Base-by-base conservation (phyloP, 768 basidiomycete genomes). In the Tylopilus plumbeoviolaceoides region DNA sequence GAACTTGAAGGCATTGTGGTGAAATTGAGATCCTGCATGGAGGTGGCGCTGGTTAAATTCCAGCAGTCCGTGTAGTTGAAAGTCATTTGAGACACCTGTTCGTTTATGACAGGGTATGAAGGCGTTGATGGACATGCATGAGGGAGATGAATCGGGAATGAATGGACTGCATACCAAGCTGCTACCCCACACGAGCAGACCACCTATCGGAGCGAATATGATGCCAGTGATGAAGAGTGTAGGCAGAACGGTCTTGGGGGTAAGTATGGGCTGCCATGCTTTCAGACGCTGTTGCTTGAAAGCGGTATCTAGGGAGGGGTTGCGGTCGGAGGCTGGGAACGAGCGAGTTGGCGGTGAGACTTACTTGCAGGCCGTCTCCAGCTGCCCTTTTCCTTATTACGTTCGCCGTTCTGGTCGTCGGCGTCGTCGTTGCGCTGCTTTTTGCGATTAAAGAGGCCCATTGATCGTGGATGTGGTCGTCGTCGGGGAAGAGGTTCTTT, bases 261-360 rank as follows among this genome's bases (percentile, higher is more conserved):
- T 98, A 44, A 98, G 80, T 68, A 99, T 98, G 9, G 97, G 97
- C 78, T 99, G 97, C 97, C 97, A 99, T 65, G 97, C 97, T 76
- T 98, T 98, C 67, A 99, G 82, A 51, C 97, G 89, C 72, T 99
- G 97, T 71, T 99, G 97, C 75, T 97, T 98, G 82, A 97, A 98
- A 38, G 95, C 95, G 54, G 95, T 98, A 73, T 98, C 93, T 97
- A 14, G 51, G 15, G 44, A 12, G 41, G 42, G 42, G 49, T 57
- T 57, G 60, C 55, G 63, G 58, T 57, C 47, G 54, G 42, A 20
- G 47, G 23, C 46, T 18, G 18, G 46, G 49, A 50, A 48, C 44
- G 55, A 43, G 55, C 50, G 46, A 41, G 21, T 18, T n/a, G 25
- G 39, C 33, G 21, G 27, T 25, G 42, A 58, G 36, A 76, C 87